Base-by-base conservation (phyloP, 176 grass and related monocot genomes). In the Oryza punctata region DNA sequence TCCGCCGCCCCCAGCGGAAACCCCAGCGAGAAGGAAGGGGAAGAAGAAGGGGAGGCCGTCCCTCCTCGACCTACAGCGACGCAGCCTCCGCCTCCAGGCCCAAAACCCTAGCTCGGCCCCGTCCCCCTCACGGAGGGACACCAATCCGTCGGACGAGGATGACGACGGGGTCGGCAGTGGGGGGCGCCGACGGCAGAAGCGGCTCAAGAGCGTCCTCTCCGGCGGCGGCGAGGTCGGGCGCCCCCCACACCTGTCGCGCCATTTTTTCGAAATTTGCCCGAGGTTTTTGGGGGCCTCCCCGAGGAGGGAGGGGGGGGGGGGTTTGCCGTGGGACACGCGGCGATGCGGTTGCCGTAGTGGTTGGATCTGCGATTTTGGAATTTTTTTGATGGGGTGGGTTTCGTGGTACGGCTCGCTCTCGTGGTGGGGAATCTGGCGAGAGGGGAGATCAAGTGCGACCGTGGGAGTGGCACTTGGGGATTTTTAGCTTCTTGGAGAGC, bases 11-110 rank as follows among this genome's bases (percentile, higher is more conserved):
- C 79, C 83, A 1, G 84, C 23, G 5, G 89, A 79, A 18, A 79
- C 84, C 70, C 70, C 75, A 32, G 84, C 82, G 82, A 77, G 63
- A 29, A 40, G 86, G 46, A 78, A 68, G 75, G 40, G 41, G 38
- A 92, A 92, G 87, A 92, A 92, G 90, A 92, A 92, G 85, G 91
- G 87, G 33, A 87, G 91, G 28, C 91, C 84, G 0, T 92, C 87
- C 76, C 91, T 92, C 76, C 87, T 92, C 28, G 91, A 92, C 65
- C 91, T 92, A 45, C 83, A 92, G 81, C 84, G 84, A 27, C 87
- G 91, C 44, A 89, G 84, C 91, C 87, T 89, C 65, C 91, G 84
- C 5, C 87, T 92, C 3, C 91, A 92, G 84, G 57, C 72, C 24
- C 87, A 88, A 76, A 92, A 83, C 90, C 87, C 84, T 79, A 82